Evolutionary conservation across 176 grass and related monocot genomes (phyloP), one percentile per base, ranked within the genome.

Genomic region (Carex cristatella): DNA sequence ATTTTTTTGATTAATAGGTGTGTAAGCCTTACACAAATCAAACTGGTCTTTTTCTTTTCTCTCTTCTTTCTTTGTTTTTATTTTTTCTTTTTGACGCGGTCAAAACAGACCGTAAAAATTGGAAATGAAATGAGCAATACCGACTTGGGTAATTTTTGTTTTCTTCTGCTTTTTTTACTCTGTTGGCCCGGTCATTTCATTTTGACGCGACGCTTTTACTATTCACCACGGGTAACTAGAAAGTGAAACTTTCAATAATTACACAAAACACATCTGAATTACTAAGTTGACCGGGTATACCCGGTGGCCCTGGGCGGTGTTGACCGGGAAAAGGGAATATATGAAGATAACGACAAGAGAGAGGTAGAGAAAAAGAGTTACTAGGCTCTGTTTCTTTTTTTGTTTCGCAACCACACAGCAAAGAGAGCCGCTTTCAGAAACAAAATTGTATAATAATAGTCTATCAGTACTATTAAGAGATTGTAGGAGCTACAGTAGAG

Each of bases 121-220:
- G 49, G 49, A 70, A 55, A 74, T 23, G 49, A 56, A 71, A 85
- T 27, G 32, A 38, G 18, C 57, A 63, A 35, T 62, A 16, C 19
- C 54, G 58, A 77, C 37, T 74, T 73, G 58, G n/a, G 54, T 77
- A 51, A 33, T 76, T 11, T 78, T 85, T 63, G 84, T 60, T 85
- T 78, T 79, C n/a, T 64, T 65, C 3, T 42, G 18, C 23, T 51
- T 85, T 44, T 60, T 78, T 64, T 51, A 83, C 61, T 44, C 28
- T n/a, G 11, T n/a, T 85, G 55, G 60, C 9, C 30, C 53, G 61
- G 44, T 87, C 76, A 87, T 87, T 87, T 81, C 78, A 23, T 66
- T 10, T 71, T 82, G 64, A 87, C 85, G 32, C 53, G 85, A 87
- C 18, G 60, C 59, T 86, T 81, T 87, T 79, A 59, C 76, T 63